phyloP scores from a whole-genome alignment of 2,329 filamentous ascomycete genomes.

The Claviceps paspali region DNA sequence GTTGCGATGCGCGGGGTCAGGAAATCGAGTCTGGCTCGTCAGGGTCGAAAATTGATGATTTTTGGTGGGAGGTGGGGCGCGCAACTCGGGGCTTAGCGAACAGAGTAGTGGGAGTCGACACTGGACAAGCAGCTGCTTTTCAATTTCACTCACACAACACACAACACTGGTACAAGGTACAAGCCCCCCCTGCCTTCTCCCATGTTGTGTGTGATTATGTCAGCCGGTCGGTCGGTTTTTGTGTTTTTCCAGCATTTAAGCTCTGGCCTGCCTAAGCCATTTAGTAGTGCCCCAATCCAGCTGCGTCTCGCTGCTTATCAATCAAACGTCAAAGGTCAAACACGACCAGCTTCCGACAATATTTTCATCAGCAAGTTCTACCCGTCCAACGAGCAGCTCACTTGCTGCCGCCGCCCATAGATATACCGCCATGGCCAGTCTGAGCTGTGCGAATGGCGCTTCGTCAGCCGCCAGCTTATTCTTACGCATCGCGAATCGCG shows the following conservation, averaged over 20 bases:
- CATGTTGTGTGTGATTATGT: conserved; percentile 6
- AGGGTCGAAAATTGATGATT: conserved; percentile 25
- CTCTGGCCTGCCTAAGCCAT: no score
- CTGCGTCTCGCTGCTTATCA: no score
- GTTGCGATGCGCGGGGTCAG: conserved; percentile 20
- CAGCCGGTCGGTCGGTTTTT: conserved; percentile 1
- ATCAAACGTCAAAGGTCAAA: no score
- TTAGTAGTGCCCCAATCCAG: no score
- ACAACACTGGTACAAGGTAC: no score
- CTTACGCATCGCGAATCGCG: conserved; percentile 24
- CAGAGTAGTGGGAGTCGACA: neutral
- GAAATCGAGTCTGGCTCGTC: conserved; percentile 13
- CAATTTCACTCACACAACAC: no score
- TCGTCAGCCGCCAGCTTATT: conserved; percentile 25
- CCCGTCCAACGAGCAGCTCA: neutral
- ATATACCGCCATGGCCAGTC: conserved; percentile 14
- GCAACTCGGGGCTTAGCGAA: conserved; percentile 24
- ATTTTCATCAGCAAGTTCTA: neutral
- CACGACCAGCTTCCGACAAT: neutral
- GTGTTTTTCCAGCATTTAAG: conserved; percentile 2
- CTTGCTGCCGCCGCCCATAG: neutral
- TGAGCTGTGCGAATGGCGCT: conserved; percentile 22
- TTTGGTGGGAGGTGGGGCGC: conserved; percentile 28
- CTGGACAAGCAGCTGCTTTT: no score
- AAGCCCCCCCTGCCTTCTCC: neutral